These are phyloP conservation scores for Fusarium cyanostomum DNA, from an alignment of 2,329 filamentous ascomycete species.

Conservation along the genomic window DNA sequence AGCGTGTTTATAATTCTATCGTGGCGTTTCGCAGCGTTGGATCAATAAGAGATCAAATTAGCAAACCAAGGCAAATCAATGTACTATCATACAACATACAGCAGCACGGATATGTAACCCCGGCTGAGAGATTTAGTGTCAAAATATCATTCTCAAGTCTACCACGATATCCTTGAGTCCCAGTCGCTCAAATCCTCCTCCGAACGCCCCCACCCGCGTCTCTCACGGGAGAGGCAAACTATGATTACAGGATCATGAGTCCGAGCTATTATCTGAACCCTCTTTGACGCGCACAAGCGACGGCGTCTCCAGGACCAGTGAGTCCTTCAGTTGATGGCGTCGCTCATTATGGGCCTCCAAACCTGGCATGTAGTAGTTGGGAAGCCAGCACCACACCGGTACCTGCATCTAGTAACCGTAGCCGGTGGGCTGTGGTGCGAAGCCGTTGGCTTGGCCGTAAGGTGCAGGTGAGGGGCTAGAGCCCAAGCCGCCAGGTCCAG, in stretches of 20 bases:
- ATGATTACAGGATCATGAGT: slow-evolving; percentile 44
- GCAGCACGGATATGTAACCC: slow-evolving; percentile 22
- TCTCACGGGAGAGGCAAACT: slow-evolving; percentile 37
- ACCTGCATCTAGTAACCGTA: slow-evolving; percentile 66
- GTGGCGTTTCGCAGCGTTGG: slow-evolving; percentile 24
- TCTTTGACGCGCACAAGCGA: slow-evolving; percentile 8
- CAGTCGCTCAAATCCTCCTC: slow-evolving; percentile 37
- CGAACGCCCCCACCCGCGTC: slow-evolving; percentile 27
- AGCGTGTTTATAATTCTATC: neutral
- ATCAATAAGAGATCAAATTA: neutral
- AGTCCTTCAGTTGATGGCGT: slow-evolving; percentile 10
- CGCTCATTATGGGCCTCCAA: slow-evolving; percentile 14
- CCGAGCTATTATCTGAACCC: slow-evolving; percentile 40
- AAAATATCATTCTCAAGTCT: slow-evolving; percentile 43
- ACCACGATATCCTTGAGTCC: slow-evolving; percentile 36
- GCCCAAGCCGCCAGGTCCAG: slow-evolving; percentile 71
- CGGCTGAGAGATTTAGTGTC: slow-evolving; percentile 36
- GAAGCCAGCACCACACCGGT: slow-evolving; percentile 43
- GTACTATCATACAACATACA: slow-evolving; percentile 49
- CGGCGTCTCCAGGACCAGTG: slow-evolving; percentile 4
- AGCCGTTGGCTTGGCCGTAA: slow-evolving; percentile 83
- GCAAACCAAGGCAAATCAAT: slow-evolving; percentile 40
- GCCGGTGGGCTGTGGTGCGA: slow-evolving; percentile 88
- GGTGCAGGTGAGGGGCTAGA: slow-evolving; percentile 67
- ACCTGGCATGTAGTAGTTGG: slow-evolving; percentile 17